These are phyloP conservation scores for Penicillium verrucosum DNA, from an alignment of 2,329 filamentous ascomycete genomes.

Conservation along the genomic window DNA sequence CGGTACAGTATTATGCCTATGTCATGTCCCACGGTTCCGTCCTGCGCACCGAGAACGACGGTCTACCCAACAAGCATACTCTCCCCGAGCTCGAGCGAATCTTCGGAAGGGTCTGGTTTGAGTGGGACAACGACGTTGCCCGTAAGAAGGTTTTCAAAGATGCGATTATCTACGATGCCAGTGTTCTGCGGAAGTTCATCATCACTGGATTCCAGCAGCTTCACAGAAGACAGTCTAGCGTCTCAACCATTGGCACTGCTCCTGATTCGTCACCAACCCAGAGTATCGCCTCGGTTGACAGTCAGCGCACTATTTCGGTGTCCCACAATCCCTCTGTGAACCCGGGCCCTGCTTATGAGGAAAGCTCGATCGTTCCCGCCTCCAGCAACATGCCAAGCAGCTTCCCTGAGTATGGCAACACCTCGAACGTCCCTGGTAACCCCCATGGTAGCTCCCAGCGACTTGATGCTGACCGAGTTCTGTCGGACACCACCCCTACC, in stretches of 20 bases:
- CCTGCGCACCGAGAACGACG: neutral
- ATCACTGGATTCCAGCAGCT: slow-evolving; percentile 7
- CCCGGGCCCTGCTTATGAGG: neutral
- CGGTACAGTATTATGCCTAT: slow-evolving; percentile 8
- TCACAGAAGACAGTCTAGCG: neutral
- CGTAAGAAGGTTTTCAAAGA: neutral
- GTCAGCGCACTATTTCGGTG: neutral
- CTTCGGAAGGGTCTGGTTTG: slow-evolving; percentile 11
- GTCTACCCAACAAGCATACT: neutral
- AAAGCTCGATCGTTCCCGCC: neutral
- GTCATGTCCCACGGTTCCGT: slow-evolving; percentile 4
- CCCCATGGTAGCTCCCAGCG: neutral
- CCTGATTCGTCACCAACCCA: neutral
- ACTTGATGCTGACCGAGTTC: neutral
- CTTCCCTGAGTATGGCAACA: neutral
- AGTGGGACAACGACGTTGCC: neutral
- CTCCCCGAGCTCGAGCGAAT: neutral
- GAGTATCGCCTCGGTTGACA: neutral
- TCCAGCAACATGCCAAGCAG: neutral
- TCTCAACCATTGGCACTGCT: slow-evolving; percentile 1
- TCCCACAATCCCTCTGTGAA: neutral
- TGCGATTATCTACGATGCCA: slow-evolving; percentile 3
- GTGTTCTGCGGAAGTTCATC: slow-evolving; percentile 7
- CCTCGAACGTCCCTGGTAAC: neutral
- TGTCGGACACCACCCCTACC: neutral